These are phyloP conservation scores for Chenopodium album DNA, from an alignment of 148 eudicot species.

Conservation along the genomic window DNA sequence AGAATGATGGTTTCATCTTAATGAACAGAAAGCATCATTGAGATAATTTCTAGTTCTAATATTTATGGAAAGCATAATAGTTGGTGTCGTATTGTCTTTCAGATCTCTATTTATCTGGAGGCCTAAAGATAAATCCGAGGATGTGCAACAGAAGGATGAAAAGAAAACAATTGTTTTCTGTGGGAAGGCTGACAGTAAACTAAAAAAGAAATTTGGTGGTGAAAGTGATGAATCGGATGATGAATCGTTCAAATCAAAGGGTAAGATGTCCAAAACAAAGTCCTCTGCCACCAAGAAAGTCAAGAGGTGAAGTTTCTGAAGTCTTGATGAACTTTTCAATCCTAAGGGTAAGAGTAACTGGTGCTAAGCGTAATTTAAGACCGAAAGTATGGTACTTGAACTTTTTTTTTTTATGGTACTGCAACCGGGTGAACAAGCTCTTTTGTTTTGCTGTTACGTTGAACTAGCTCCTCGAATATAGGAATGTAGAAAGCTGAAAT, in stretches of 20 bases:
- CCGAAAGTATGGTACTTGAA: background rate
- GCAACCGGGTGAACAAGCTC: background rate
- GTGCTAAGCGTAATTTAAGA: background rate
- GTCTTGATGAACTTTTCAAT: background rate
- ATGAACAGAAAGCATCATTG: background rate
- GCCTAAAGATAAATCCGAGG: slow-evolving; percentile 65
- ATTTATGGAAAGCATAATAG: background rate
- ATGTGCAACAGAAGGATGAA: slow-evolving; percentile 45
- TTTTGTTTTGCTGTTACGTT: background rate
- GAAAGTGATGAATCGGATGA: slow-evolving; percentile 79
- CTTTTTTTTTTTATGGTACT: background rate
- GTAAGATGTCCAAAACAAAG: slow-evolving; percentile 48
- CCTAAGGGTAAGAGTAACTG: background rate
- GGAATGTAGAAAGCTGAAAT: background rate
- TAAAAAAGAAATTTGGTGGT: slow-evolving; percentile 39
- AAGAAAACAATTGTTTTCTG: slow-evolving; percentile 58
- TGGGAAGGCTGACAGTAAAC: slow-evolving; percentile 47
- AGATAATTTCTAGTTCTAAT: background rate
- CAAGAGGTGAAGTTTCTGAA: slow-evolving; percentile 9
- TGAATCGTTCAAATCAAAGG: slow-evolving; percentile 36
- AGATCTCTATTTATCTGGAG: slow-evolving; percentile 91
- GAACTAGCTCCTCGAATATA: background rate
- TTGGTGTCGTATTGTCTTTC: slow-evolving; percentile 16
- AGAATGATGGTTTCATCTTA: background rate
- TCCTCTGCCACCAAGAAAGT: slow-evolving; percentile 13